These are phyloP conservation scores for Trichosanthes truncata DNA, from an alignment of 306 rosid genomes.

Conservation along the genomic window DNA sequence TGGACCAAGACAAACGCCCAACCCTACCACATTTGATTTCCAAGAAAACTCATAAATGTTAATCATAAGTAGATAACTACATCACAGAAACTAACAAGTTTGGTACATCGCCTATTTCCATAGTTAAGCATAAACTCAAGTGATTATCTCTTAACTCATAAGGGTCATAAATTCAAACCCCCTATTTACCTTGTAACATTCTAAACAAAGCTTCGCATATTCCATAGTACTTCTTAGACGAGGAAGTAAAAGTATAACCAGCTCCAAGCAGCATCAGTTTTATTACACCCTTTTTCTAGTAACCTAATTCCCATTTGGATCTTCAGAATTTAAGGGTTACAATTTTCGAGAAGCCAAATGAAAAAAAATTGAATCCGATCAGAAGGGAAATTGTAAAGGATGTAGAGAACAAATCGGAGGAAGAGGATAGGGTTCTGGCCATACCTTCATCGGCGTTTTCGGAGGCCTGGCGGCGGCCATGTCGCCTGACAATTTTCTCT, in stretches of 20 bases:
- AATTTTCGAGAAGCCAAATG: not conserved
- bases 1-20: no score
- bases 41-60: no score
- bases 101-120: not conserved
- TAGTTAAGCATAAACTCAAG: not conserved
- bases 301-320: not conserved
- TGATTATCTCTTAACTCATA: not conserved
- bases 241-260: not conserved
- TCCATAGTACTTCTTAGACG: not conserved
- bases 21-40: no score
- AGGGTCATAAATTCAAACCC: not conserved
- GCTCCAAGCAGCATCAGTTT: not conserved
- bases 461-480: not conserved
- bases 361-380: not conserved
- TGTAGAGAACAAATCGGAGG: not conserved
- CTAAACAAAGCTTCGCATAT: not conserved
- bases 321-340: not conserved
- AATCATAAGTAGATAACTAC: no score
- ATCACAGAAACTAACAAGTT: no score
- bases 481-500: not conserved
- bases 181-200: not conserved
- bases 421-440: not conserved
- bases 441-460: not conserved
- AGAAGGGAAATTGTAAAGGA: no score
- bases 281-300: not conserved